Conservation (phyloP, 768 basidiomycete genomes). For the Pleurotus eryngii region DNA sequence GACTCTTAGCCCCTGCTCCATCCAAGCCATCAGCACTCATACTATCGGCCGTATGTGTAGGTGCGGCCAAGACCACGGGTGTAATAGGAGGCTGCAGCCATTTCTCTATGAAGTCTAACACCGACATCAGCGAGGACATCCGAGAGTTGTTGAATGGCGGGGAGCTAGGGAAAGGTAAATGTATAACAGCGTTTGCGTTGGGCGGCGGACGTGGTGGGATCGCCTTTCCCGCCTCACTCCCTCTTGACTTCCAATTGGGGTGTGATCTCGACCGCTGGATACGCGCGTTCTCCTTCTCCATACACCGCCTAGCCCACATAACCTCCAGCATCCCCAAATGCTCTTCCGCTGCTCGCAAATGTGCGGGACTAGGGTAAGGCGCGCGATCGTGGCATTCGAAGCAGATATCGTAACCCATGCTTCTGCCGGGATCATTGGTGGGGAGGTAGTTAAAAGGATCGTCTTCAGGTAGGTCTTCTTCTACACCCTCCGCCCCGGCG, state of each 20-base stretch:
- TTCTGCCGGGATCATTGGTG: slow-evolving; percentile 44
- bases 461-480: slow-evolving; percentile 14
- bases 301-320: slow-evolving; percentile 54
- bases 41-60: slow-evolving; percentile 8
- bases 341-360: slow-evolving; percentile 73
- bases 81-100: slow-evolving; percentile 47
- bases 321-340: slow-evolving; percentile 64
- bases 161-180: slow-evolving; percentile 72
- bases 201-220: slow-evolving; percentile 66
- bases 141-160: slow-evolving; percentile 51
- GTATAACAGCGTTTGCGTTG: slow-evolving; percentile 67
- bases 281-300: slow-evolving; percentile 17
- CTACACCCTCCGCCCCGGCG: no score
- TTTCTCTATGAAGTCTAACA: slow-evolving; percentile 66
- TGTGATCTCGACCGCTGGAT: slow-evolving; percentile 17
- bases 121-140: slow-evolving; percentile 56
- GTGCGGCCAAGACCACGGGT: slow-evolving; percentile 14
- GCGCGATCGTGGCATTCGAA: slow-evolving; percentile 86
- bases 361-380: slow-evolving; percentile 63
- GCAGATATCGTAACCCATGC: slow-evolving; percentile 78
- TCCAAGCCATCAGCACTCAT: neutral
- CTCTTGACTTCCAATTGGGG: slow-evolving; percentile 9
- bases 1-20: neutral
- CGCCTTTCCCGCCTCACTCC: slow-evolving; percentile 15
- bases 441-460: slow-evolving; percentile 40